Evolutionary conservation across 2,329 filamentous ascomycete species (phyloP), one percentile per base, ranked within the genome.

Genomic region (Pleoardoris graminearum): DNA sequence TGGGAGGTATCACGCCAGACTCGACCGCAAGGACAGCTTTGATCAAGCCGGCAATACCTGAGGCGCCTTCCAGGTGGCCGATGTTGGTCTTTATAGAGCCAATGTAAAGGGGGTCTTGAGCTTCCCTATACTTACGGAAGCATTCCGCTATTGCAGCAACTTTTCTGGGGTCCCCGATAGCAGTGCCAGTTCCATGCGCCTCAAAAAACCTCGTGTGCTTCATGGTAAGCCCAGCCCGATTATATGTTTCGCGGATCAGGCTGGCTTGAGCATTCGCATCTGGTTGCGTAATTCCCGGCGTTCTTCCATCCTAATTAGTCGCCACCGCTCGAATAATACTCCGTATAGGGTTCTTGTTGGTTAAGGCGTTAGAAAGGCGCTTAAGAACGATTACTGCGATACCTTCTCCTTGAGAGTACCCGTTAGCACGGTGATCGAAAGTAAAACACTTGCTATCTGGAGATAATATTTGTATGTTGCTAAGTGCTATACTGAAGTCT

Each of bases 181-280:
- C 75, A 1, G 82, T 85, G 5, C 82, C 82, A 0, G 82, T 84
- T 11, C 82, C 83, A 57, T 85, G 33, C 16, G 35, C 36, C 19
- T 51, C 32, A 4, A 52, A 27, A 10, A 22, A 27, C 7, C 36
- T 19, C 74, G 61, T 42, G 10, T 32, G 16, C 7, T 8, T 16
- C 5, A 22, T 16, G 16, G 29, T 21, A 21, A 47, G n/a, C 22
- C 53, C 53, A 17, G 44, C 53, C 12, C 23, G 14, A 7, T 50
- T 11, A 16, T 16, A 11, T 16, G n/a, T 16, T 16, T 35, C 8
- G 32, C 32, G n/a, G 5, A 35, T 35, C 8, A 16, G n/a, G n/a
- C 5, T 16, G 4, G n/a, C 38, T 42, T 42, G 38, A n/a, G n/a
- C n/a, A n/a, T n/a, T n/a, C n/a, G n/a, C n/a, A n/a, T n/a, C n/a